Evolutionary conservation across 2,329 filamentous ascomycete species (phyloP).

Genomic region (Orbilia oligospora): DNA sequence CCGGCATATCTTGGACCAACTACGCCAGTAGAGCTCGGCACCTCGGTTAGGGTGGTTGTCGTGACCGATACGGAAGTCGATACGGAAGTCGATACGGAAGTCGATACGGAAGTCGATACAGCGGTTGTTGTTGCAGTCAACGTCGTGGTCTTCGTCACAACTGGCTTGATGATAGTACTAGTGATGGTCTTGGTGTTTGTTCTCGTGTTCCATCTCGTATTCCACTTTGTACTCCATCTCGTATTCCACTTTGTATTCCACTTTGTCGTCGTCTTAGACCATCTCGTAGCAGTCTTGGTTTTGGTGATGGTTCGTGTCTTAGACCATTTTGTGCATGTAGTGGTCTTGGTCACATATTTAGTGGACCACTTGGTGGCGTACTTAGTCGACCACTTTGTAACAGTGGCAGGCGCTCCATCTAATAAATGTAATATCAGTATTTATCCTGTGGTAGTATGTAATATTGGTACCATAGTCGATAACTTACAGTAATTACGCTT

Average conservation of each 20-base stretch:
- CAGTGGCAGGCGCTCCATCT: slow-evolving; percentile 7
- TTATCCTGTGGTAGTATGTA: background rate
- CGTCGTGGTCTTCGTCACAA: background rate
- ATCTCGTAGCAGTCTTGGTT: slow-evolving; percentile 25
- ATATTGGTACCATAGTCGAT: background rate
- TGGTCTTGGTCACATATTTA: slow-evolving; percentile 32
- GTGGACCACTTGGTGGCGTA: slow-evolving; percentile 21
- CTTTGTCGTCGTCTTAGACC: slow-evolving; percentile 28
- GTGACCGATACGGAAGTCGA: background rate
- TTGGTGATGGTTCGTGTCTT: slow-evolving; percentile 16
- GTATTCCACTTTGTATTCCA: slow-evolving; percentile 9
- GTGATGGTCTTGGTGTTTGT: slow-evolving; percentile 26
- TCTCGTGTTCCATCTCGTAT: slow-evolving; percentile 27
- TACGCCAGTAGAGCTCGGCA: background rate
- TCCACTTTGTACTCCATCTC: background rate
- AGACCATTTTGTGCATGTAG: slow-evolving; percentile 11
- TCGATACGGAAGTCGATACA: background rate
- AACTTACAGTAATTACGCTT: slow-evolving; percentile 40
- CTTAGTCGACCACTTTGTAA: slow-evolving; percentile 22
- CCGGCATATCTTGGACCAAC: slow-evolving; percentile 28
- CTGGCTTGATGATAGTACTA: background rate
- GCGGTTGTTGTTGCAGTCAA: background rate
- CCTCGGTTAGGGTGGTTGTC: slow-evolving; percentile 8
- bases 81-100: background rate
- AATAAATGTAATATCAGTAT: background rate